Conservation (phyloP, 2,329 filamentous ascomycete genomes). For the Torrubiellomyces zombiae region DNA sequence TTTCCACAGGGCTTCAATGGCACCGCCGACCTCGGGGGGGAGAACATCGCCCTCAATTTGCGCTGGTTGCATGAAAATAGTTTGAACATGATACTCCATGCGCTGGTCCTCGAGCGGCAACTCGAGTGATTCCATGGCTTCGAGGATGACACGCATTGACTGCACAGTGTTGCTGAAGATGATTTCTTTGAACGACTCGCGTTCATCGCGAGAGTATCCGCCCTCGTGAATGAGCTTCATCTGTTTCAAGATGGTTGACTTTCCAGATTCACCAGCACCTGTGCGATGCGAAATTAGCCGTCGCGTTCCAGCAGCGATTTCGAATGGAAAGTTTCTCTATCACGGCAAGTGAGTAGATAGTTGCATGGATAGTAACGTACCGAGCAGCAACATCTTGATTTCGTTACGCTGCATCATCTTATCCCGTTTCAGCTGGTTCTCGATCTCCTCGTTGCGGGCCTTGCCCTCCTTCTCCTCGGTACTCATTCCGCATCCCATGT, state of each 20-base stretch:
- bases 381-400: conserved; percentile 98
- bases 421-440: conserved; percentile 96
- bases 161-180: conserved; percentile 57
- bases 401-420: conserved; percentile 98
- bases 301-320: too few species aligned
- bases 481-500: conserved; percentile 99
- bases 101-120: conserved; percentile 79
- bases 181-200: conserved; percentile 54
- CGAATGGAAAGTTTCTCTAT: too few species aligned
- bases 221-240: conserved; percentile 99
- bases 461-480: conserved; percentile 99
- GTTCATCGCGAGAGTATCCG: conserved; percentile 84
- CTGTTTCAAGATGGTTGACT: conserved; percentile 13
- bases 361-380: conserved; percentile 37
- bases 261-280: conserved; percentile 91
- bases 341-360: too few species aligned
- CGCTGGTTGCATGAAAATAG: conserved; percentile 95
- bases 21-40: conserved; percentile 83
- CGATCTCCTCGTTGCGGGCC: conserved; percentile 98
- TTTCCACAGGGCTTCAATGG: conserved; percentile 85
- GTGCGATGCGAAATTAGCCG: conserved; percentile 3
- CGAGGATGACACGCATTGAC: conserved; percentile 52
- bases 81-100: conserved; percentile 94
- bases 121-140: conserved; percentile 53
- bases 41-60: conserved; percentile 93